Evolutionary conservation across 345 rosid species (phyloP).

Genomic region (Turnera subulata): DNA sequence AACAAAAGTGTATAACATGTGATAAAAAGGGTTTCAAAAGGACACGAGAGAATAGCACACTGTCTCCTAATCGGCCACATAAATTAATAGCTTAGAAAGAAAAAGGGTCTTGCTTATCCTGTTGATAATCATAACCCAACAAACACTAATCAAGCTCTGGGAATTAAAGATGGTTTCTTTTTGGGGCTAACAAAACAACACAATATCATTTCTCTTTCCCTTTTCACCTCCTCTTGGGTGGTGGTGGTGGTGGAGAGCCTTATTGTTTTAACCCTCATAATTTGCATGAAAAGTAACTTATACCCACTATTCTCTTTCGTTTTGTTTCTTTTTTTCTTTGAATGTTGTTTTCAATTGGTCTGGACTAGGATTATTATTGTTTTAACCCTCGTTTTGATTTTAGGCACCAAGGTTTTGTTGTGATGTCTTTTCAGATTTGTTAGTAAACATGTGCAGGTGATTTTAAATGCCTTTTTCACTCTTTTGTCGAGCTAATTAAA

Average conservation of each 20-base stretch:
- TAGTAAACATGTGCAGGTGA: too few species aligned
- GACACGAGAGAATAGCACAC: background rate
- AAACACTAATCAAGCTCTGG: background rate
- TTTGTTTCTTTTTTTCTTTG: background rate
- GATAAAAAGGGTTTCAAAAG: background rate
- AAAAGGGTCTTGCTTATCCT: slow-evolving; percentile 3
- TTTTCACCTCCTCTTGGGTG: background rate
- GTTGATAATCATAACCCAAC: background rate
- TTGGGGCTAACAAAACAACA: background rate
- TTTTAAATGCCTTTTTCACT: too few species aligned
- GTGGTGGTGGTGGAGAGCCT: slow-evolving; percentile 4
- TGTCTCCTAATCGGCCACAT: slow-evolving; percentile 1
- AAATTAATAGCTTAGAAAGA: slow-evolving; percentile 5
- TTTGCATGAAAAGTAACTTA: background rate
- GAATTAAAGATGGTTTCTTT: background rate
- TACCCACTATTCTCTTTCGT: too few species aligned
- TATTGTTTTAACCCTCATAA: slow-evolving; percentile 11
- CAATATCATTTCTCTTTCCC: background rate
- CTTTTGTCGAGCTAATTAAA: too few species aligned
- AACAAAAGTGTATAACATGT: background rate
- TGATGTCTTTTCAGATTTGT: too few species aligned
- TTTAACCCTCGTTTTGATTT: too few species aligned
- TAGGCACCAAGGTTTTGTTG: too few species aligned
- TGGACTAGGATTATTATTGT: too few species aligned
- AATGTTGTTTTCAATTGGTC: slow-evolving; percentile 1